These are phyloP conservation scores for Russula abietina DNA, from an alignment of 768 basidiomycete genomes.

Conservation along the genomic window DNA sequence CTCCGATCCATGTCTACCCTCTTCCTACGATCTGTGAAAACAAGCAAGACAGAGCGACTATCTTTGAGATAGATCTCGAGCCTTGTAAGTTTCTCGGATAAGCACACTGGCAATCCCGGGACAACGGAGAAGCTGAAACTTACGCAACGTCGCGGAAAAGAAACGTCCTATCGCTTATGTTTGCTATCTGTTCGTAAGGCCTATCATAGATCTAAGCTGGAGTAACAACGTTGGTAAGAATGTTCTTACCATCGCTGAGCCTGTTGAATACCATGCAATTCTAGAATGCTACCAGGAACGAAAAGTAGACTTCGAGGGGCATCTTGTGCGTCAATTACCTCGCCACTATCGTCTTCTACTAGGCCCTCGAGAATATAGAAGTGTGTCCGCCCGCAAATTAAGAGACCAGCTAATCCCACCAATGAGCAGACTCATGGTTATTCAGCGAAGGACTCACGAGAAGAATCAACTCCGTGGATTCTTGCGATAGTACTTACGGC, in stretches of 20 bases:
- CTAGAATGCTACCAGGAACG: constrained; percentile 78
- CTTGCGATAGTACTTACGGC: constrained; percentile 81
- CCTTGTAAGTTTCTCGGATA: constrained; percentile 34
- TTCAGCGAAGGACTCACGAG: constrained; percentile 48
- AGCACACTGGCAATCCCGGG: neutral
- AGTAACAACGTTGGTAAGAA: neutral
- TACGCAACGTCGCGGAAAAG: constrained; percentile 89
- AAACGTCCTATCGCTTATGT: constrained; percentile 76
- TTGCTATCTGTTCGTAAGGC: constrained; percentile 72
- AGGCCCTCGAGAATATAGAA: constrained; percentile 89
- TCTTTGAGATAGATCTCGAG: constrained; percentile 93
- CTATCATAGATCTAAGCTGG: constrained; percentile 34
- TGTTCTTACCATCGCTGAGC: constrained; percentile 71
- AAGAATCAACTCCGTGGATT: constrained; percentile 86
- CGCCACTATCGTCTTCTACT: constrained; percentile 79
- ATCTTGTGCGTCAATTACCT: constrained; percentile 82
- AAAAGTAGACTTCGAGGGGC: constrained; percentile 77
- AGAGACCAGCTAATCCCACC: constrained; percentile 59
- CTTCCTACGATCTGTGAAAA: constrained; percentile 66
- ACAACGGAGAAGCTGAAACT: constrained; percentile 30
- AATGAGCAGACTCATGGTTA: neutral
- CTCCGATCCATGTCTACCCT: constrained; percentile 55
- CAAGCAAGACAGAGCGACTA: constrained; percentile 77
- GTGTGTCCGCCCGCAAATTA: constrained; percentile 81
- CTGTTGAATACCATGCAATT: constrained; percentile 70